Evolutionary conservation across 2,329 filamentous ascomycete species (phyloP), one percentile per base, ranked within the genome.

Genomic region (Plenodomus tracheiphilus): DNA sequence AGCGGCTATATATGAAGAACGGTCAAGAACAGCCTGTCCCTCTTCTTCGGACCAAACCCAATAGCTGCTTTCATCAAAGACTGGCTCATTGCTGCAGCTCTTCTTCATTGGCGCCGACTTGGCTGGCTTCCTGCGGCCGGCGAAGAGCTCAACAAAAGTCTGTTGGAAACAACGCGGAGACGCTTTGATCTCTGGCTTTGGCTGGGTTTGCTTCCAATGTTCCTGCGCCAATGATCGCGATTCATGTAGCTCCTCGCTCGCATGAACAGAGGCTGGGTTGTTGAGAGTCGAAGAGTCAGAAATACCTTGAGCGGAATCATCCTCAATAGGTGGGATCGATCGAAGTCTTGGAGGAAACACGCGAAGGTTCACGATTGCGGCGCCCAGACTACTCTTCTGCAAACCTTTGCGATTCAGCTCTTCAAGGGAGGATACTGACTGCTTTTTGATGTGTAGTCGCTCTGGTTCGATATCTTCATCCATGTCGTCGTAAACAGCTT

Each of bases 121-220:
- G 32, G 32, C 11, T 41, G 6, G n/a, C 9, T 36, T 15, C 30
- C 42, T 50, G 39, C 47, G 48, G 5, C 56, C 53, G 5, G 53
- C 47, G 32, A 61, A 59, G 2, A 61, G 47, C 2, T 19, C 38
- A 9, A 62, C 39, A 2, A 59, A 16, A 15, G 28, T 46, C 15
- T 51, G 39, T 7, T 56, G 35, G 37, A 50, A 45, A 16, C 20
- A 38, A 4, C 18, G 4, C 16, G 25, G 34, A 20, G 18, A 5
- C 6, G 32, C 35, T 2, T 16, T 36, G 7, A 17, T 15, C 15
- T 49, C 15, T 10, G 28, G 28, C 9, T 32, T 21, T 15, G n/a
- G 16, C 21, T 16, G 25, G 18, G 22, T 1, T 37, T 5, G 37
- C 18, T 13, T 18, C 15, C n/a, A 22, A 17, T 16, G 18, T 19